A percentile compares a stretch with the other conserved stretches of the same genome.
Evolutionary conservation across 169 alveolate species (phyloP).

Genomic region (Plasmodium chabaudi): DNA sequence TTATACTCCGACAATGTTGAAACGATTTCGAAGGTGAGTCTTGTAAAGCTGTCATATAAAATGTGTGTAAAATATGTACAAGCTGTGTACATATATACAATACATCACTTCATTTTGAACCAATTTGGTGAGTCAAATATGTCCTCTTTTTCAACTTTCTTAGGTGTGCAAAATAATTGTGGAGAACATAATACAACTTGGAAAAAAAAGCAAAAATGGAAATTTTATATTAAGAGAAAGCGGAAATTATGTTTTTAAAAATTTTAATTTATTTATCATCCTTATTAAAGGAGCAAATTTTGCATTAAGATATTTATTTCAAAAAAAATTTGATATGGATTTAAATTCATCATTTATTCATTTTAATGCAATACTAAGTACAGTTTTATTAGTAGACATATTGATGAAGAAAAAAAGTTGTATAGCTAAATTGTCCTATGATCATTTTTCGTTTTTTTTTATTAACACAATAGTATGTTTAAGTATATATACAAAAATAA

Average conservation of each 20-base stretch:
- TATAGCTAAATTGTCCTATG: conserved; percentile 37
- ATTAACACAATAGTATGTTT: conserved; percentile 58
- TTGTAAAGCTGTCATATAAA: no score
- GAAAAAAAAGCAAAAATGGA: conserved; percentile 59
- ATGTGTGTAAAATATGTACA: background rate
- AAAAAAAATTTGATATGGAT: conserved; percentile 34
- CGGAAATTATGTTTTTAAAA: conserved; percentile 59
- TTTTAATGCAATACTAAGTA: conserved; percentile 59
- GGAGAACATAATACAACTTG: conserved; percentile 49
- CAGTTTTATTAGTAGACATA: conserved; percentile 44
- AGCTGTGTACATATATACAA: background rate
- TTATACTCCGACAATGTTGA: conserved; percentile 58
- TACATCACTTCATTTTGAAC: background rate
- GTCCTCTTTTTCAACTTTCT: background rate
- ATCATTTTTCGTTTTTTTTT: conserved; percentile 65
- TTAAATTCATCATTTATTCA: conserved; percentile 35
- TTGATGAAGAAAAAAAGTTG: conserved; percentile 71
- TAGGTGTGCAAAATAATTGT: conserved; percentile 54
- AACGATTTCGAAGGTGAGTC: conserved; percentile 40
- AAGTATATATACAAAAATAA: conserved; percentile 66
- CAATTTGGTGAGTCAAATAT: background rate
- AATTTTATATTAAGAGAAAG: conserved; percentile 41
- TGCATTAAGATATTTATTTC: conserved; percentile 51
- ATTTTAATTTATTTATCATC: conserved; percentile 44
- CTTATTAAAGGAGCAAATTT: conserved; percentile 58